Evolutionary conservation across 768 basidiomycete species (phyloP), one percentile per base, ranked within the genome.

Genomic region (Mycena rosella): DNA sequence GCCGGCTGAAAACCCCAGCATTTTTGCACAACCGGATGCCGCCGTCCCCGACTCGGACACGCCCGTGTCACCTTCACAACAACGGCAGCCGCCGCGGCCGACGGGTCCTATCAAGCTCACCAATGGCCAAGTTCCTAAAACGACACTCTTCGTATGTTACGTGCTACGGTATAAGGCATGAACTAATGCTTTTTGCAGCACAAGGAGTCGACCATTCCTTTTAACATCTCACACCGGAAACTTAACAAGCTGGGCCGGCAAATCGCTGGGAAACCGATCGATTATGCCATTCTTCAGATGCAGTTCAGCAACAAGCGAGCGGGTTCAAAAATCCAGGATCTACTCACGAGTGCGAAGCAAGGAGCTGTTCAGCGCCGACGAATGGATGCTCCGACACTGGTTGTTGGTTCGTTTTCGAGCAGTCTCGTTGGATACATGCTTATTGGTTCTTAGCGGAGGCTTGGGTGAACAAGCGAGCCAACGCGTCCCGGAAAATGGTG

Each of bases 221-320:
- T 98, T 85, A 96, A 96, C 80, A 94, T 96, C 47, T 97, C 96
- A 5, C 93, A 91, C 73, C 88, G 96, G 62, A 99, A 98, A 78
- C 84, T 99, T 63, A 96, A 97, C 78, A 88, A 90, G 83, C 85
- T 99, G 45, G 92, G 90, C 11, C 86, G 89, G 32, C 95, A 98
- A 78, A 93, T 99, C 69, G 86, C 94, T 3, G 93, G 94, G 22
- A 92, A 95, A 73, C 96, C 96, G 20, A 91, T 98, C 66, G 96
- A 98, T 81, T 89, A 91, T 72, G 97, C 97, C 38, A 97, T 99
- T 76, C 83, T 98, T 63, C 97, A 99, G 74, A 96, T 99, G 94
- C 88, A 93, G 77, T 98, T 98, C 79, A 95, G 93, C 69, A 92
- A 96, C 78, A 99, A 99, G 81, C 87, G 95, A 26, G 95, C 93